phyloP scores from a whole-genome alignment of 257 asterid species.

The Verbascum thapsus region DNA sequence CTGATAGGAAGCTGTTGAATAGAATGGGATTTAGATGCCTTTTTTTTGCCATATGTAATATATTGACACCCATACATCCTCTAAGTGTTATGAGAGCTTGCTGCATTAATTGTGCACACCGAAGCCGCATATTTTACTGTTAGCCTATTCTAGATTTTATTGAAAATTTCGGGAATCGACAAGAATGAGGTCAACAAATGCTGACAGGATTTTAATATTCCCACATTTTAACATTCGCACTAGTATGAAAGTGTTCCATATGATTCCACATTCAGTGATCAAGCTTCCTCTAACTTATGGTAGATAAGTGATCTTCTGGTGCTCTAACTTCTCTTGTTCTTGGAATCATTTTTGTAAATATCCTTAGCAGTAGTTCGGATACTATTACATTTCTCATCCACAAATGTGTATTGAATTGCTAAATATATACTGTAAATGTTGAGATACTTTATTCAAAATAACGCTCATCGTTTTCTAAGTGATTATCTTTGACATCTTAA shows the following conservation, averaged over 20 bases:
- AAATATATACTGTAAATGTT: background rate
- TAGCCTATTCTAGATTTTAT: background rate
- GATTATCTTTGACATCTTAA: conserved; percentile 6
- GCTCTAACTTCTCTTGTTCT: background rate
- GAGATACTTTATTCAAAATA: background rate
- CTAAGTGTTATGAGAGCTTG: conserved; percentile 1
- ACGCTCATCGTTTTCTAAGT: background rate
- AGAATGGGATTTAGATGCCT: no score
- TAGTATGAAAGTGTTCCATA: background rate
- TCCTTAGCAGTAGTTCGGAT: conserved; percentile 1
- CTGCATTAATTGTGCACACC: background rate
- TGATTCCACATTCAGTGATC: conserved; percentile 1
- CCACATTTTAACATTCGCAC: background rate
- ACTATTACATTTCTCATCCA: background rate
- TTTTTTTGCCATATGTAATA: no score
- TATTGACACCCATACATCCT: background rate
- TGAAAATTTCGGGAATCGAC: background rate
- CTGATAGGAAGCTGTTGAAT: background rate
- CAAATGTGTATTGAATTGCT: background rate
- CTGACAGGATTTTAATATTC: background rate
- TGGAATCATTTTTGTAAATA: conserved; percentile 17
- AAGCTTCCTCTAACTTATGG: background rate
- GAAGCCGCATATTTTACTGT: background rate
- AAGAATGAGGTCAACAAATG: background rate
- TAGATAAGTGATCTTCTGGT: background rate